Evolutionary conservation across 2,329 filamentous ascomycete genomes (phyloP), one percentile per base, ranked within the genome.

Genomic region (Cytospora chrysosperma): DNA sequence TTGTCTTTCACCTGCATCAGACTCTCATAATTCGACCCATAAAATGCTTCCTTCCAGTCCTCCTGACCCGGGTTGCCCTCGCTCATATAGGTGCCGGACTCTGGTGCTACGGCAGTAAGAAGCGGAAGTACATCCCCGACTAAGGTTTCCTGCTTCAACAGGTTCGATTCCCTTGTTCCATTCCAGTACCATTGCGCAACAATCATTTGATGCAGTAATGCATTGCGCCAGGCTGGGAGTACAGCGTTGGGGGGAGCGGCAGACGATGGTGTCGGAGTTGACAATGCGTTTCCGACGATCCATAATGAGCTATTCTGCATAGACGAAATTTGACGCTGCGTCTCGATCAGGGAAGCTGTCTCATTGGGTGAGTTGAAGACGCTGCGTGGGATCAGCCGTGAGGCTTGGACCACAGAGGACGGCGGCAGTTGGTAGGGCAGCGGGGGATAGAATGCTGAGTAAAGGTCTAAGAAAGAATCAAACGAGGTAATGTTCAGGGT

Each of bases 201-300:
- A 57, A 75, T 61, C 66, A 74, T 70, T 59, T 73, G 67, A 56
- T 72, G 68, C 57, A 75, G 69, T 24, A 76, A 70, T 13, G 74
- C 66, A 47, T 70, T 68, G 34, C 76, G 73, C 75, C 76, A 77
- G 3, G 71, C 72, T 0, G 76, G 75, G 40, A 72, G 73, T 28
- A 78, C 75, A 4, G 75, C 72, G 68, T 73, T 77, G 67, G 51
- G 70, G n/a, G 69, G 70, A 7, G 70, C 63, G 63, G 77, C 73
- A 30, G 67, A 67, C 6, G 71, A 72, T 52, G 30, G 50, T 52
- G 50, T 19, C 13, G 50, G 50, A 27, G 50, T 52, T n/a, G 50
- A 52, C n/a, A 52, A 13, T 52, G 50, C 50, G 2, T 21, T 52
- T 52, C 50, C 50, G 50, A 52, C 50, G 50, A 52, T 28, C 50